Conservation (phyloP, 352 stramenopile species). For the Globisporangium cystogenes region DNA sequence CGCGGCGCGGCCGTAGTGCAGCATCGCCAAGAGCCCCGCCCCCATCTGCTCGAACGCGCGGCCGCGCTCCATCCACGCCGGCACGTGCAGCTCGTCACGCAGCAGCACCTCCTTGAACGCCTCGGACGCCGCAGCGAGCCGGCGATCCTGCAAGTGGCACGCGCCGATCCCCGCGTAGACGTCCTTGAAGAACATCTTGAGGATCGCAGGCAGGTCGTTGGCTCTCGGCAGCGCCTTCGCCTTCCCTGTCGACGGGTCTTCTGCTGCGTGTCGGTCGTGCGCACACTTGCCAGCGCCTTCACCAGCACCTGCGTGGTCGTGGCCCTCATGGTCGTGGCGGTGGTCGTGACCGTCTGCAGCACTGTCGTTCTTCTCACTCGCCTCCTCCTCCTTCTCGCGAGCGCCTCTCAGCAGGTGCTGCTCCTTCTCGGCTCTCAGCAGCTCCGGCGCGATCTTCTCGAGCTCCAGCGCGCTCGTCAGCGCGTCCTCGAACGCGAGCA, state of each 20-base stretch:
- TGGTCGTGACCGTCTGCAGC: background rate
- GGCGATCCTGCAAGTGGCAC: conserved; percentile 24
- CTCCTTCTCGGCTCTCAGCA: conserved; percentile 23
- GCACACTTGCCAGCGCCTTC: conserved; percentile 4
- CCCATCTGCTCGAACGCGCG: conserved; percentile 50
- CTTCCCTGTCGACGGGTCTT: background rate
- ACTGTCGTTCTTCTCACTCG: no score
- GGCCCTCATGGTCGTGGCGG: conserved; percentile 3
- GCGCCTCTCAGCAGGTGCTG: background rate
- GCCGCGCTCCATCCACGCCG: conserved; percentile 48
- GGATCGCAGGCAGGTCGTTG: conserved; percentile 44
- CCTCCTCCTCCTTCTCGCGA: background rate
- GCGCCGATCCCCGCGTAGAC: conserved; percentile 45
- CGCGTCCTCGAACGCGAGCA: conserved; percentile 25
- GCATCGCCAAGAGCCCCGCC: conserved; percentile 43
- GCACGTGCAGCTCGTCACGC: conserved; percentile 34
- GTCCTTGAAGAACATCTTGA: conserved; percentile 70
- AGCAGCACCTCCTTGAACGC: conserved; percentile 69
- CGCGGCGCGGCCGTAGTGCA: conserved; percentile 60
- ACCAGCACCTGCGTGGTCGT: conserved; percentile 4
- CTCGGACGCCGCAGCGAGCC: conserved; percentile 37
- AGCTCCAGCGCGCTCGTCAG: conserved; percentile 26
- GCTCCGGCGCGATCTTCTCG: conserved; percentile 29
- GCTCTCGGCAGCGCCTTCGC: conserved; percentile 26
- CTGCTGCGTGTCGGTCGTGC: conserved; percentile 3